Evolutionary conservation across 495 filamentous ascomycete genomes (phyloP), one percentile per base, ranked within the genome.

Genomic region (Podospora appendiculata): DNA sequence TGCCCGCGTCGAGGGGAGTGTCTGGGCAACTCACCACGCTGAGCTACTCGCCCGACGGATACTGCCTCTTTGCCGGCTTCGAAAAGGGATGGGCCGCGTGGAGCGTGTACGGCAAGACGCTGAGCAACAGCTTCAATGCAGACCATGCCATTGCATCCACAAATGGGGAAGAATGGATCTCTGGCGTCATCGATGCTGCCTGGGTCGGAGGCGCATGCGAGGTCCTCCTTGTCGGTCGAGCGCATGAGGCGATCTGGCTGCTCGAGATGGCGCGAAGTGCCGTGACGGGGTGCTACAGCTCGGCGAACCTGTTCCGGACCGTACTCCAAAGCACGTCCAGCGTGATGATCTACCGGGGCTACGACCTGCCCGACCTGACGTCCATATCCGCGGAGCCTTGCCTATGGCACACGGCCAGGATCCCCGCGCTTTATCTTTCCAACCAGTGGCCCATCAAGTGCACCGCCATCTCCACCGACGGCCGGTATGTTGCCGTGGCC

Each of bases 31-130:
- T 96, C 42, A 88, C 78, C 4, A 87, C 84, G 19, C 72, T 99
- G 54, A 82, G 64, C 56, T 99, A 95, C 73, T 96, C 94, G 9
- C 89, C 93, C 0, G 94, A 99, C 63, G 94, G 94, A 38, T 96
- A 97, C 63, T 95, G 91, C 61, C 78, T 97, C 4, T 95, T 99
- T 67, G 90, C 86, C 40, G 94, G 93, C 18, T 97, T 90, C 62
- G 87, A 94, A 55, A 83, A 82, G 54, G 94, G 94, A 11, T 99
- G 94, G 94, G 87, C 84, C 12, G 90, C 83, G 35, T 97, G 90
- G 90, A 96, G 92, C 65, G 94, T 96, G 6, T 99, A 90, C 67
- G 94, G 94, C 16, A 96, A 96, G 66, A 78, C 84, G 4, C 82
- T 88, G 11, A 86, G 83, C 16, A 88, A 79, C 52, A 95, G 89